Percentiles rank a stretch among this genome's conserved stretches.
These are phyloP conservation scores for Eucalyptus rudis DNA, from an alignment of 345 rosid species.

Conservation along the genomic window DNA sequence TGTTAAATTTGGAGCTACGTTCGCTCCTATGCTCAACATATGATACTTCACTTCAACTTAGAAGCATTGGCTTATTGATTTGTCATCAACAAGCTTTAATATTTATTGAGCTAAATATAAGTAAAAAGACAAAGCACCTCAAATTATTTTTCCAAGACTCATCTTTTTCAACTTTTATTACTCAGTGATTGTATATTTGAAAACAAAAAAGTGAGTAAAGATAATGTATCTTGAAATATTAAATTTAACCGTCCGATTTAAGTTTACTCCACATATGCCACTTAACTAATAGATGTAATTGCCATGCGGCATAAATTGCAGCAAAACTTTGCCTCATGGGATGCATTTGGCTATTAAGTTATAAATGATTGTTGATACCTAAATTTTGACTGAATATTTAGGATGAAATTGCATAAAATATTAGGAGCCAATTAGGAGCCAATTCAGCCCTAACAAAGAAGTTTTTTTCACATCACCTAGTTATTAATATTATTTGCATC, in stretches of 20 bases:
- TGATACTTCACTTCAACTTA: not conserved
- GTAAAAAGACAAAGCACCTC: not conserved
- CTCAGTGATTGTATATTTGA: not conserved
- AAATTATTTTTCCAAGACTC: accelerated
- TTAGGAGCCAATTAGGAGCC: too few species aligned
- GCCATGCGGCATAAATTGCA: not conserved
- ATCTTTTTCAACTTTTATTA: too few species aligned
- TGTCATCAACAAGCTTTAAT: too few species aligned
- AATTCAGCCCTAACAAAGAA: accelerated
- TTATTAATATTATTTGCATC: too few species aligned
- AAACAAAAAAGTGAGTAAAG: too few species aligned
- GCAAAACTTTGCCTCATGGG: not conserved
- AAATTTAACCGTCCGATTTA: not conserved
- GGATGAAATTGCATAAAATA: too few species aligned
- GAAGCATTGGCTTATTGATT: not conserved
- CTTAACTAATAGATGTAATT: not conserved
- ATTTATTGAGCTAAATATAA: too few species aligned
- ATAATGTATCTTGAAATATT: not conserved
- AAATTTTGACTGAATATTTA: not conserved
- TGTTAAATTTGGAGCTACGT: not conserved
- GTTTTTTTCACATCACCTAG: too few species aligned
- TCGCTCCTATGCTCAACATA: not conserved
- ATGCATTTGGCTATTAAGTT: not conserved
- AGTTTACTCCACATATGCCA: not conserved
- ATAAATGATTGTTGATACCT: too few species aligned